Evolutionary conservation across 2,329 filamentous ascomycete species (phyloP).

Genomic region (Cladorrhinum sp.): DNA sequence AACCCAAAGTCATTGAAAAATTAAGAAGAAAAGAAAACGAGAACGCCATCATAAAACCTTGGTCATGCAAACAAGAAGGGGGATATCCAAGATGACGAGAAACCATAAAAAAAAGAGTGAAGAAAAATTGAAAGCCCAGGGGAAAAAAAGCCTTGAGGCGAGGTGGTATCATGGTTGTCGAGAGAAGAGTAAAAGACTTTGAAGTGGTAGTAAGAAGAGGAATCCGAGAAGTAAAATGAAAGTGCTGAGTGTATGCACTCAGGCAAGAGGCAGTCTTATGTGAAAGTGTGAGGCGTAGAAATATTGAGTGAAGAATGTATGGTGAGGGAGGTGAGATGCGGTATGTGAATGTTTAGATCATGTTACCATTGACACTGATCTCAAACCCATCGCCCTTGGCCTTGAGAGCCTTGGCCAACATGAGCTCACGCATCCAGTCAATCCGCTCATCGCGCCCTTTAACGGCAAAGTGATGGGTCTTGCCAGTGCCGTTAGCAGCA

Average conservation of each 20-base stretch:
- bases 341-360: conserved; percentile 48
- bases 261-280: not conserved
- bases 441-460: conserved; percentile 84
- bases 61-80: not conserved
- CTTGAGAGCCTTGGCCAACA: conserved; percentile 83
- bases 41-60: not conserved
- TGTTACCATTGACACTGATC: conserved; percentile 76
- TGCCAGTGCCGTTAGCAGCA: conserved; percentile 61
- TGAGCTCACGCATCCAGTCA: conserved; percentile 94
- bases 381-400: conserved; percentile 82
- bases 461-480: conserved; percentile 93
- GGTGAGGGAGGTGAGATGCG: not conserved
- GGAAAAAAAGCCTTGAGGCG: not conserved
- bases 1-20: not conserved
- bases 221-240: not conserved
- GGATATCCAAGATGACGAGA: not conserved
- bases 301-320: no score
- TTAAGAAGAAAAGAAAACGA: not conserved
- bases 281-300: no score
- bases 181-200: not conserved
- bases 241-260: not conserved
- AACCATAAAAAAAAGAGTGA: not conserved
- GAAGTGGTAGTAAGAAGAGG: not conserved
- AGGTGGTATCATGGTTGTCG: not conserved
- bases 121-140: not conserved